Evolutionary conservation across 306 rosid species (phyloP), one percentile per base, ranked within the genome.

Genomic region (Begonia fuchsioides): DNA sequence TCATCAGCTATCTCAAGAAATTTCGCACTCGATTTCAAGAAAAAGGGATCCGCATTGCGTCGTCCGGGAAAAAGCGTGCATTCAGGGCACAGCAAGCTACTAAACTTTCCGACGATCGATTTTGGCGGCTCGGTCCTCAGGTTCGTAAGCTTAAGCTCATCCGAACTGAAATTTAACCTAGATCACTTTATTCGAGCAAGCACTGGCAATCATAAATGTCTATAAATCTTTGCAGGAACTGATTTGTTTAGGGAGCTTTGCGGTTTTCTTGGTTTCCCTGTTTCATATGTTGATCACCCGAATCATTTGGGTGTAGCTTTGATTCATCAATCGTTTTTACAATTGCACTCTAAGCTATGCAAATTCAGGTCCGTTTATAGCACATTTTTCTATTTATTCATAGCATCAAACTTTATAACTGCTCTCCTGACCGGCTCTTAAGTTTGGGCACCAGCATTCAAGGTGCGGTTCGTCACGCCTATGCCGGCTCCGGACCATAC

Each of bases 1-100:
- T 78, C 60, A 50, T 54, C 13, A 49, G 55, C 43, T 10, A 65
- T 59, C 1, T 69, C 17, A 63, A 43, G 49, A 81, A 69, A 44
- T 3, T 71, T 57, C 54, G 45, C 2, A 16, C 48, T 11, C 55
- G 13, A 10, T 9, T 39, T 8, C 2, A 39, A 38, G 64, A 51
- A 2, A 71, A 49, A 48, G 52, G 19, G 46, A 3, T 43, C 35
- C 7, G 8, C 20, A 38, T 44, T 13, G 49, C 48, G 8, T 15
- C 49, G 15, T 52, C 45, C 11, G 12, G 14, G 12, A 12, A 26
- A 35, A 26, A 19, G 17, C 52, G 68, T 2, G 53, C 50, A 57
- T 16, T 19, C 17, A 8, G 35, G 35, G 47, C 18, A 5, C 12
- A 11, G 41, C 59, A 58, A 9, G 56, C 56, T 59, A 54, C 61